Conservation (phyloP, 805 yeast genomes). For the Pachysolen tannophilus region DNA sequence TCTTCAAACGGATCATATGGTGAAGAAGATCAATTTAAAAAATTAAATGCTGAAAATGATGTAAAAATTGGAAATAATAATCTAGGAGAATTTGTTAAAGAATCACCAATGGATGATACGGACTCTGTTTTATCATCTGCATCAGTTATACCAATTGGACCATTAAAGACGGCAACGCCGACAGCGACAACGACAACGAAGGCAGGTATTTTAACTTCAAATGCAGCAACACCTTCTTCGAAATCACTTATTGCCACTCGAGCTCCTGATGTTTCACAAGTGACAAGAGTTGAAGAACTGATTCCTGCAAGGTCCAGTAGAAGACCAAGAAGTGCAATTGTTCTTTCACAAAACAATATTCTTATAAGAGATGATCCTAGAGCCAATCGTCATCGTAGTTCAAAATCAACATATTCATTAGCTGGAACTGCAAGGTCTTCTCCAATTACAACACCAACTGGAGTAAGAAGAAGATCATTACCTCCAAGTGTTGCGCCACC, state of each 20-base stretch:
- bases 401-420: not conserved
- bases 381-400: slow-evolving; percentile 1
- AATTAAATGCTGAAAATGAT: too few species aligned
- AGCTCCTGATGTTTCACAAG: slow-evolving; percentile 19
- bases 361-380: not conserved
- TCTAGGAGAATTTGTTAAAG: not conserved
- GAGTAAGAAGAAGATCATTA: slow-evolving; percentile 4
- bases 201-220: not conserved
- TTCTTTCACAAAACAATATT: not conserved
- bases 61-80: too few species aligned
- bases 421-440: not conserved
- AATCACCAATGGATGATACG: slow-evolving; percentile 9
- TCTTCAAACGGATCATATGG: too few species aligned
- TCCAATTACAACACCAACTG: slow-evolving; percentile 3
- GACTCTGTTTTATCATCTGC: slow-evolving; percentile 16
- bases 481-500: slow-evolving; percentile 8
- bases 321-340: slow-evolving; percentile 16
- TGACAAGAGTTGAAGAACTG: slow-evolving; percentile 16
- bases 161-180: slow-evolving; percentile 14
- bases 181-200: too few species aligned
- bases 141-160: slow-evolving; percentile 4
- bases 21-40: too few species aligned
- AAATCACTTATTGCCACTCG: slow-evolving; percentile 7
- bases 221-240: not conserved
- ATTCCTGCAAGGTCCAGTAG: slow-evolving; percentile 24